Evolutionary conservation across 768 basidiomycete genomes (phyloP).

Genomic region (Tricholoma flavovirens): DNA sequence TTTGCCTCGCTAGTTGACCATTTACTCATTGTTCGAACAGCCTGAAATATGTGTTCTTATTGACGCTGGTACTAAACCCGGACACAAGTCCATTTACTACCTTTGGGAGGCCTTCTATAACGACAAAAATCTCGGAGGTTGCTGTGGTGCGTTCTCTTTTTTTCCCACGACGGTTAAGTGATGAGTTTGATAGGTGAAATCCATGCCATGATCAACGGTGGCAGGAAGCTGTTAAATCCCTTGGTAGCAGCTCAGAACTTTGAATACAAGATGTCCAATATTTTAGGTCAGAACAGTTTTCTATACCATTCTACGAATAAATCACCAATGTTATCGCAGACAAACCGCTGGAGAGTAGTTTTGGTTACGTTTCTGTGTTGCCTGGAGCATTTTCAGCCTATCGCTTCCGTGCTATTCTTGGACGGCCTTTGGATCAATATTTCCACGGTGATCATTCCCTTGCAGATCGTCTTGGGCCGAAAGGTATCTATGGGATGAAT

Average conservation of each 20-base stretch:
- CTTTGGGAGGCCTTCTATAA: conserved; percentile 92
- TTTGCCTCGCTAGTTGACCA: conserved; percentile 5
- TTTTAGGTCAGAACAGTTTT: conserved; percentile 51
- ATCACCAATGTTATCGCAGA: conserved; percentile 35
- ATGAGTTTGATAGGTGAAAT: conserved; percentile 52
- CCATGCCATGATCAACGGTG: conserved; percentile 94
- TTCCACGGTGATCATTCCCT: conserved; percentile 87
- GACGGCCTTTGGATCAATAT: conserved; percentile 80
- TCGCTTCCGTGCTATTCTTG: conserved; percentile 87
- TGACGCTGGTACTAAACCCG: conserved; percentile 95
- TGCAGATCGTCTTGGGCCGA: conserved; percentile 85
- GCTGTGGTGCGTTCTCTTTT: conserved; percentile 52
- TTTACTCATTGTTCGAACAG: conserved; percentile 26
- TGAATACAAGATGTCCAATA: conserved; percentile 98
- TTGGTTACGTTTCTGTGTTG: conserved; percentile 92
- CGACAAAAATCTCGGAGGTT: conserved; percentile 72
- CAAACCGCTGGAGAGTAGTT: conserved; percentile 92
- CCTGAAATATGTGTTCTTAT: conserved; percentile 91
- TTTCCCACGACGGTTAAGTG: neutral
- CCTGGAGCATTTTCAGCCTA: conserved; percentile 98
- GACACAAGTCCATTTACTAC: conserved; percentile 93
- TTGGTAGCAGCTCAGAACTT: conserved; percentile 94
- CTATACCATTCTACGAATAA: neutral
- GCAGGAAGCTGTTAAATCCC: conserved; percentile 87
- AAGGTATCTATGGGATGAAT: conserved; percentile 95